These are phyloP conservation scores for Cryptococcus amylolentus DNA, from an alignment of 1,284 basidiomycete genomes.

Conservation along the genomic window DNA sequence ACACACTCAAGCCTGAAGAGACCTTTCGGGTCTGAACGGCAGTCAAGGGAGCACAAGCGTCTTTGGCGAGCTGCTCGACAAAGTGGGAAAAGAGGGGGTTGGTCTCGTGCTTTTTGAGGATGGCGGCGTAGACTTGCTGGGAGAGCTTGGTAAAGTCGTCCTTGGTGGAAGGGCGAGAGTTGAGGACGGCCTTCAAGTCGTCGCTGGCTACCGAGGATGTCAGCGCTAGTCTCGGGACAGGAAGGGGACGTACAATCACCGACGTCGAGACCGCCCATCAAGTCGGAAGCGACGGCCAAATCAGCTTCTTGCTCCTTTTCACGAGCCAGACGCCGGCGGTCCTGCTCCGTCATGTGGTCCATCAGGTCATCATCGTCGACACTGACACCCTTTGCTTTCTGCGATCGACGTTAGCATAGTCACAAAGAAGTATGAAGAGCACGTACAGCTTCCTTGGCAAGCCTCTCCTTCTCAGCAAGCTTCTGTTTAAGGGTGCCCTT, in stretches of 20 bases:
- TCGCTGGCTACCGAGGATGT: conserved; percentile 14
- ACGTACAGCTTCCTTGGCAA: conserved; percentile 55
- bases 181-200: conserved; percentile 62
- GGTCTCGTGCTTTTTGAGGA: conserved; percentile 70
- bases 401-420: not conserved
- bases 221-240: not conserved
- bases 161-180: conserved; percentile 73
- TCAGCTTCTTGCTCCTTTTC: conserved; percentile 80
- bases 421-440: not conserved
- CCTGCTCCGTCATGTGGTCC: conserved; percentile 61
- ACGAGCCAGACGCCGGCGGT: conserved; percentile 68
- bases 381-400: conserved; percentile 15
- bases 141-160: conserved; percentile 76
- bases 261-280: conserved; percentile 65
- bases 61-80: conserved; percentile 73
- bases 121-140: conserved; percentile 63
- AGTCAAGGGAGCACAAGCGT: conserved; percentile 67
- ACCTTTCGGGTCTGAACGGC: conserved; percentile 86
- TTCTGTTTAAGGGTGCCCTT: conserved; percentile 86
- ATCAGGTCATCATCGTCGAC: conserved; percentile 61
- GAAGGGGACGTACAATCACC: conserved; percentile 10
- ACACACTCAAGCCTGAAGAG: conserved; percentile 71
- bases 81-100: conserved; percentile 79
- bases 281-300: conserved; percentile 72
- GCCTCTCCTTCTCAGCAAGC: conserved; percentile 70